Evolutionary conservation across 768 basidiomycete genomes (phyloP).

Genomic region (Boletus rex-veris): DNA sequence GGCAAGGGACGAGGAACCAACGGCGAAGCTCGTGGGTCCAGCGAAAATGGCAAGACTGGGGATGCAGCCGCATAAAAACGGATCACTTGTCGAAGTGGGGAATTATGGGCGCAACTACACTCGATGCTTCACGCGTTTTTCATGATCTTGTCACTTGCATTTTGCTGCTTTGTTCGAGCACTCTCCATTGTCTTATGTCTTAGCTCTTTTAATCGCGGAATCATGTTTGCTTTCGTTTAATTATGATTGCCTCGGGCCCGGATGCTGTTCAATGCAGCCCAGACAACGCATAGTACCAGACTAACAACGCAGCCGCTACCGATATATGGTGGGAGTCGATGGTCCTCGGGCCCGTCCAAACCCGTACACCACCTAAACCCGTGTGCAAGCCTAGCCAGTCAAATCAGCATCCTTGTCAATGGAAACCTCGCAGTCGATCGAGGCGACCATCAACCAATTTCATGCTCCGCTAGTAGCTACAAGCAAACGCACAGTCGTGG

Average conservation of each 20-base stretch:
- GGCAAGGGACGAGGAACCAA: constrained; percentile 29
- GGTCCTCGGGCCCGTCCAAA: too few relatives aligned
- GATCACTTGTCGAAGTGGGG: constrained; percentile 15
- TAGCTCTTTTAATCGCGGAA: constrained; percentile 19
- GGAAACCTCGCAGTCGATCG: too few relatives aligned
- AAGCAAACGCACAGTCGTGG: constrained; percentile 2
- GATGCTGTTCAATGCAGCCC: constrained; percentile 11
- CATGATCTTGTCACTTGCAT: constrained; percentile 13
- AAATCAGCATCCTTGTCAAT: too few relatives aligned
- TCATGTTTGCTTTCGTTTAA: constrained; percentile 21
- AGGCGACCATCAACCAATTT: constrained; percentile 51
- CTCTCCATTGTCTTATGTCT: constrained; percentile 10
- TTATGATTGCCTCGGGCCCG: constrained; percentile 16
- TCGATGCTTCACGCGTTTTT: constrained; percentile 17
- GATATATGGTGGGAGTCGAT: too few relatives aligned
- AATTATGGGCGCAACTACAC: constrained; percentile 13
- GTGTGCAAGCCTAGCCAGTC: too few relatives aligned
- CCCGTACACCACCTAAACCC: too few relatives aligned
- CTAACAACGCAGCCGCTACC: too few relatives aligned
- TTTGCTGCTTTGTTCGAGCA: constrained; percentile 9
- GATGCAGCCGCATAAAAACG: constrained; percentile 23
- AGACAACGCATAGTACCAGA: constrained; percentile 13
- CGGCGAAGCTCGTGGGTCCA: constrained; percentile 28
- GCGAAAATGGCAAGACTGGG: constrained; percentile 26
- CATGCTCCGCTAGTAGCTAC: constrained; percentile 89